Conservation (phyloP, 1,284 basidiomycete species). For the Sphaerobolus stellatus region DNA sequence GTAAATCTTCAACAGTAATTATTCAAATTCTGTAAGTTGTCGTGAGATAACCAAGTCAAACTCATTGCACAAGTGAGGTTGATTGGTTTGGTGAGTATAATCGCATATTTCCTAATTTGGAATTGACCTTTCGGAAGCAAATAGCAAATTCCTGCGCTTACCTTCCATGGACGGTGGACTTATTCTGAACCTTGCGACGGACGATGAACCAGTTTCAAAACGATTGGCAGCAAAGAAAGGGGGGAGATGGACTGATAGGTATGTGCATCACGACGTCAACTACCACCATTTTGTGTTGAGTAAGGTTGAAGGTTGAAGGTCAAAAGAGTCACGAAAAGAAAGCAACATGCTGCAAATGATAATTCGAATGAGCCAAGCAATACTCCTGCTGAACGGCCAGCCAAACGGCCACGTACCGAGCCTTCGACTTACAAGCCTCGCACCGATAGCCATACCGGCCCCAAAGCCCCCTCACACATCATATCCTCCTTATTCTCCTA, state of each 20-base stretch:
- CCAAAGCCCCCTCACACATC: slow-evolving; percentile 56
- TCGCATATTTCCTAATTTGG: too few species aligned
- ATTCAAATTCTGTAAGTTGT: too few species aligned
- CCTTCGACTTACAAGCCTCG: slow-evolving; percentile 17
- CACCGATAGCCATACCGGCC: slow-evolving; percentile 16
- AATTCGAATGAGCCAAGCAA: slow-evolving; percentile 23
- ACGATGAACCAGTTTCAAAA: slow-evolving; percentile 34
- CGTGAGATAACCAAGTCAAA: too few species aligned
- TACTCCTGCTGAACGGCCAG: slow-evolving; percentile 33
- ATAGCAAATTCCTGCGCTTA: not conserved
- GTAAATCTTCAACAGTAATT: too few species aligned
- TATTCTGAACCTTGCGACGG: slow-evolving; percentile 61
- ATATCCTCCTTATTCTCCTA: slow-evolving; percentile 92
- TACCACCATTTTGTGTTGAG: slow-evolving; percentile 14
- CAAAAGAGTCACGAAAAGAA: slow-evolving; percentile 66
- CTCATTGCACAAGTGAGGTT: too few species aligned
- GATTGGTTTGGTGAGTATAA: too few species aligned
- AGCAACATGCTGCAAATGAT: slow-evolving; percentile 24
- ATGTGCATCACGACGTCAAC: slow-evolving; percentile 22
- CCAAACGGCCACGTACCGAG: slow-evolving; percentile 53
- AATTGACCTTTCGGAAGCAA: too few species aligned
- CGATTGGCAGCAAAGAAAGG: slow-evolving; percentile 53
- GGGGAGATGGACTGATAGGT: slow-evolving; percentile 86
- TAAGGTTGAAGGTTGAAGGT: slow-evolving; percentile 56
- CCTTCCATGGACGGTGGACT: slow-evolving; percentile 63